Base-by-base conservation (phyloP, 176 grass and related monocot species). In the Phyllostachys edulis region DNA sequence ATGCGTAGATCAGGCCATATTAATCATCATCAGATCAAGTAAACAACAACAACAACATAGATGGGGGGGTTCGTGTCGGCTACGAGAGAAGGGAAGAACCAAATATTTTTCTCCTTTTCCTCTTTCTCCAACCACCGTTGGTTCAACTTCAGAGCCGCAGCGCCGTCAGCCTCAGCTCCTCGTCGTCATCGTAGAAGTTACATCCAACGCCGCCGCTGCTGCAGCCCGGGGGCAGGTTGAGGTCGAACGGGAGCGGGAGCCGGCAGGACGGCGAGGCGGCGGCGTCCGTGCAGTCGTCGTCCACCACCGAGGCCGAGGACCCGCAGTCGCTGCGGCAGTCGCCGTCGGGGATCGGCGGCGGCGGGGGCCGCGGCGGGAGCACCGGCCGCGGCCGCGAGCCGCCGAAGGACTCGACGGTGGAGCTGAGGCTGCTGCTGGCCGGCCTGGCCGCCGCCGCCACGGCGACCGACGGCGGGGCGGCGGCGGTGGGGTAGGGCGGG, bases 321-420 rank as follows among this genome's bases (percentile, higher is more conserved):
- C 92, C 92, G 69, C 90, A 94, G 78, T 94, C 92, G 85, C 92
- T 94, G 65, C 26, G 92, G 90, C 87, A 90, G 74, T 92, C 92
- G 7, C 57, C 88, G 39, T 79, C 81, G 18, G 83, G 65, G 40
- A 84, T 44, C 11, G 87, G 79, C 21, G 78, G 87, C 52, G 89
- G 73, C 9, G 45, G 77, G 0, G 76, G 67, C 3, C 87, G 82
- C 51, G 79, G 75, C 63, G 90, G 85, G 49, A 88, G 86, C 27
- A 62, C 56, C 18, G 90, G 80, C 47, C 66, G 67, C 23, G 18
- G 68, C 14, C 92, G 73, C 6, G 87, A 66, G 23, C 88, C 83
- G 80, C 92, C 73, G 82, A 90, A 88, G 39, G 92, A 92, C 69
- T 94, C 92, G 7, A 94, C 92, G 67, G 92, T 94, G 74, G 89